Base-by-base conservation (phyloP, 306 rosid genomes). In the Citrullus mucosospermus region DNA sequence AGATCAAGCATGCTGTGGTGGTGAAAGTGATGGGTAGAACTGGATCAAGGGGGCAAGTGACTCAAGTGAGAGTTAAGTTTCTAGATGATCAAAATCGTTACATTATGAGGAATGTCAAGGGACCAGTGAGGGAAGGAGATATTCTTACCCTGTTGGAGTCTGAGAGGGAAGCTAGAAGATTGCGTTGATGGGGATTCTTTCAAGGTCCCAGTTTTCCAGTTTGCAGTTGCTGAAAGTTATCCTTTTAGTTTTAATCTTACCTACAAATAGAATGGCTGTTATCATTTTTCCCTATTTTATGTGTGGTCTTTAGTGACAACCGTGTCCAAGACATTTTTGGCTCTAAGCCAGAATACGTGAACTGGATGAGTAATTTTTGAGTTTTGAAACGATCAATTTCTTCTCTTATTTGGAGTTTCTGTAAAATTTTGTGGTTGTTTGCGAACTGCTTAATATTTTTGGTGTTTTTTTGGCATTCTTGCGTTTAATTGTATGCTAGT, bases 121-220 rank as follows among this genome's bases (percentile, higher is more conserved):
- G 80, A 32, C 80, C 80, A 48, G 80, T 78, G 48, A 78, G 80
- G 80, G 80, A 78, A 78, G 80, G 80, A 17, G 80, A 78, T 9
- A 78, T 78, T 50, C 80, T 78, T n/a, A 78, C 80, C 15, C 61
- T 78, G 9, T 44, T 78, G 53, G 80, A 78, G 75, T 78, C 80
- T 12, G 80, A 78, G 80, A 78, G 80, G 62, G 80, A 78, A 50
- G 80, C 80, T 62, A 78, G 80, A 51, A 78, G 80, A 56, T 32
- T 78, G 80, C 80, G 80, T 50, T 78, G 75, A 78, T 78, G 57
- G 80, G 55, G 76, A 44, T 48, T 20, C n/a, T 44, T 22, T 18
- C 43, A 30, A 48, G 25, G 0, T 6, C 77, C 43, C 59, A 50
- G 20, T 72, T 50, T 8, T 4, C 60, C 12, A 22, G 8, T 4